Base-by-base conservation (phyloP, 1,139 yeast species). In the Candida labiduridarum region DNA sequence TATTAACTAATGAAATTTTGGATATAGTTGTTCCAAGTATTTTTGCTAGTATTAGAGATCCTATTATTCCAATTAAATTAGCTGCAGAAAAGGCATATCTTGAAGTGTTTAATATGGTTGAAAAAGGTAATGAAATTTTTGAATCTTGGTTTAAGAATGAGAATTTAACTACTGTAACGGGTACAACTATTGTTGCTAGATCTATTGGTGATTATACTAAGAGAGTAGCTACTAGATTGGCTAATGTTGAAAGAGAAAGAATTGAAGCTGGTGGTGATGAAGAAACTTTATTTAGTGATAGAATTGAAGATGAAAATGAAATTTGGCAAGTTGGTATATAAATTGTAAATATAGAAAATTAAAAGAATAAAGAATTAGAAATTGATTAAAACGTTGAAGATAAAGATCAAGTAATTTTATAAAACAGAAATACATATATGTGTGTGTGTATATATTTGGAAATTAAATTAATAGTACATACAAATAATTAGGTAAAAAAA, bases 21-120 rank as follows among this genome's bases (percentile, higher is more conserved):
- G 84, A 85, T 58, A 52, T 72, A 1, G 59, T 94, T 49, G 90
- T 81, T 8, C 89, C 96, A 14, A 78, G 89, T 19, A 84, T 91
- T 2, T 94, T 94, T 65, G 74, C 85, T 0, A 86, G 96, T 65
- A 87, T 94, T 42, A 80, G 99, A 58, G 97, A 92, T 60, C 79
- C 85, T 14, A 75, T 89, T 44, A 89, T 94, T 60, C 98, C 99
- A 3, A 87, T 94, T 59, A 91, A 91, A 63, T 78, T 94, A 55
- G 97, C 98, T 0, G 96, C 97, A 4, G 99, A 94, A 67, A 90
- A 90, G 73, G 92, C 96, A 0, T 92, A 80, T 66, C 68, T 92
- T 60, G 83, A 91, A 1, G 68, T 90, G 18, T 85, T 91, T 66
- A 76, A 80, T 50, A 85, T 89, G 27, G 91, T 87, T 40, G 94